Base-by-base conservation (phyloP, 1,284 basidiomycete genomes). In the Flammula alnicola region DNA sequence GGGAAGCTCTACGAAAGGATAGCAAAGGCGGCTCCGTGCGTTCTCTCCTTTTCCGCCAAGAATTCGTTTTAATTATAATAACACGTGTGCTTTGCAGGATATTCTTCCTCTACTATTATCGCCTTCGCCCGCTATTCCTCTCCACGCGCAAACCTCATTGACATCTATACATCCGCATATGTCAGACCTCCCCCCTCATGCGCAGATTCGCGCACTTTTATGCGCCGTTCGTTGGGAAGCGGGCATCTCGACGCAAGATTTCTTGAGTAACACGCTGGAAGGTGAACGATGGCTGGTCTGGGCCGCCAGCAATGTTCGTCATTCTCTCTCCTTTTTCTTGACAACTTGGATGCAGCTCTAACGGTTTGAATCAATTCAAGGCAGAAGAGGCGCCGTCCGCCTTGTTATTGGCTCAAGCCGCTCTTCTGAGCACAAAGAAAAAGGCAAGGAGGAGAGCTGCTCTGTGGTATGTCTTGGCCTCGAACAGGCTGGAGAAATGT, bases 1-100 rank as follows among this genome's bases (percentile, higher is more conserved):
- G 95, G 88, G 96, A 98, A 60, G 73, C 86, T 1, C 65, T 93
- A 14, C 78, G 92, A 43, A 91, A 93, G 62, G 93, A 95, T 49
- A 79, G 78, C 31, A 86, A 83, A 63, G 84, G 86, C 33, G 89
- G 89, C 44, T 87, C 86, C 38, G 88, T 91, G 67, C 58, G 82
- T 69, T 20, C 31, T 42, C 17, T 40, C 11, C 19, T 27, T 44
- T 29, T 47, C 23, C 17, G 41, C 23, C 40, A n/a, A n/a, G n/a
- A 42, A 14, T 11, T 36, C 45, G 44, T 30, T 23, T 43, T 47
- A 32, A 53, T 31, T 27, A 30, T 9, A 5, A 19, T 37, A 44
- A 43, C 26, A 47, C 41, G 40, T 35, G 32, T 19, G 3, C 23
- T 36, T 32, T 39, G 17, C 53, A 90, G 88, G 89, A 92, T 60